Conservation (phyloP, 768 basidiomycete genomes). For the Tulasnella sp. region DNA sequence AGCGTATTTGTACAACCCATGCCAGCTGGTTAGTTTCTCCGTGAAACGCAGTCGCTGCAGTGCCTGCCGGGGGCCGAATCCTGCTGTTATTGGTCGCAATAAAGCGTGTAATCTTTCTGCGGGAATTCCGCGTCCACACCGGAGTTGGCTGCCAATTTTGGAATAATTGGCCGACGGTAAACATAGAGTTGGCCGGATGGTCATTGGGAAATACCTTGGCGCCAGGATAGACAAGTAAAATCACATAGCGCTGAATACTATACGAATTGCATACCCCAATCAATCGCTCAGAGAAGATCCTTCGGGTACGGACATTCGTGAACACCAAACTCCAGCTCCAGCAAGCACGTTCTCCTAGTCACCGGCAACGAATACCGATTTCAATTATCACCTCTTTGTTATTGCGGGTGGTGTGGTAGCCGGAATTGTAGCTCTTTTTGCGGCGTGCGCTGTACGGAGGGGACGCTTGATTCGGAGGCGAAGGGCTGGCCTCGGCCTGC, state of each 20-base stretch:
- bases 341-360: background rate
- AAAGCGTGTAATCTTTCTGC: background rate
- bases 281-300: background rate
- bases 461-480: background rate
- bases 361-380: background rate
- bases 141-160: background rate
- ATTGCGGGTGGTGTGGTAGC: background rate
- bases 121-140: background rate
- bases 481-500: background rate
- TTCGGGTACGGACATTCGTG: background rate
- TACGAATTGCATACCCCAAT: background rate
- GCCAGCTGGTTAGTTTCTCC: background rate
- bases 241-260: too few species aligned
- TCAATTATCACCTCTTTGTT: background rate
- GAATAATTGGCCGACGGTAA: background rate
- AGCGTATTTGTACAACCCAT: background rate
- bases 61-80: background rate
- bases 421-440: background rate
- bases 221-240: background rate
- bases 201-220: background rate
- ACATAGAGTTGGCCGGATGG: background rate
- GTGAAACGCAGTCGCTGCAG: background rate
- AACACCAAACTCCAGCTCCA: background rate
- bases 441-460: background rate
- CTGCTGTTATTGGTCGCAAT: background rate